These are phyloP conservation scores for Lenwebbia sp. DNA, from an alignment of 345 rosid genomes.

Conservation along the genomic window DNA sequence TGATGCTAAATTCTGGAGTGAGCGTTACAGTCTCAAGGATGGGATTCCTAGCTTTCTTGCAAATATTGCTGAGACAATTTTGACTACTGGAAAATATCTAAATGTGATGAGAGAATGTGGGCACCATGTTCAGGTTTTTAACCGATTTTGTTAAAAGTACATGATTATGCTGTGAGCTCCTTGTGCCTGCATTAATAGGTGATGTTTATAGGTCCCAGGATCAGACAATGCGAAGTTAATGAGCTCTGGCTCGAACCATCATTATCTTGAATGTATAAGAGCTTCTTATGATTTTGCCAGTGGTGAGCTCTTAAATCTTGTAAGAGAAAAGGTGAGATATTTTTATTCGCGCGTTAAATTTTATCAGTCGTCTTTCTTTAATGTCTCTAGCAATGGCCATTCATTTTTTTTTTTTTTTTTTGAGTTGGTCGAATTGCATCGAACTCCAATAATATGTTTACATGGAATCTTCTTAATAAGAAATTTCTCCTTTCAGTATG, in stretches of 20 bases:
- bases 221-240: constrained; percentile 74
- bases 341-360: background rate
- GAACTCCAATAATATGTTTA: background rate
- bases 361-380: background rate
- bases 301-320: constrained; percentile 71
- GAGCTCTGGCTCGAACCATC: constrained; percentile 83
- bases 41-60: constrained; percentile 95
- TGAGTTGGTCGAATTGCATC: background rate
- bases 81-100: constrained; percentile 91
- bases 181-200: background rate
- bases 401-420: background rate
- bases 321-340: constrained; percentile 63
- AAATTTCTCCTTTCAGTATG: constrained; percentile 40
- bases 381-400: background rate
- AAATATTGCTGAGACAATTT: constrained; percentile 80
- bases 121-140: constrained; percentile 76
- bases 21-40: constrained; percentile 83
- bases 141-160: background rate
- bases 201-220: constrained; percentile 52
- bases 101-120: constrained; percentile 99
- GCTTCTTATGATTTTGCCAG: constrained; percentile 90
- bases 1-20: constrained; percentile 78
- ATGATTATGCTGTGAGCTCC: background rate
- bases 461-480: background rate
- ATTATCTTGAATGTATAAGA: constrained; percentile 90